Base-by-base conservation (phyloP, 1,139 yeast genomes). In the Pneumocystis oryctolagi region DNA sequence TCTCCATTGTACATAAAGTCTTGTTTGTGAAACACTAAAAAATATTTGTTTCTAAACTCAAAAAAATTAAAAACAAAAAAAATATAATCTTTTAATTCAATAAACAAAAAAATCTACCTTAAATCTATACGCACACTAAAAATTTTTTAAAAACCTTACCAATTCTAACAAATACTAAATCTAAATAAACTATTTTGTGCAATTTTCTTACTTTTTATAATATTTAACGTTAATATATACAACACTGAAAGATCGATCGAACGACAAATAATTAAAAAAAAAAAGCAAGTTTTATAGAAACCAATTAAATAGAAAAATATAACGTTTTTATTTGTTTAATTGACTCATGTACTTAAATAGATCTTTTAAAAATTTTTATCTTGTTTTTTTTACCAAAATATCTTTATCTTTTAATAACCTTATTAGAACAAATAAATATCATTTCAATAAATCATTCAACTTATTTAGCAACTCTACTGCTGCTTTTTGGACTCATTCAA, bases 401-500 rank as follows among this genome's bases (percentile, higher is more conserved):
- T n/a, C n/a, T n/a, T n/a, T n/a, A n/a, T n/a, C n/a, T 30, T 18
- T 34, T 25, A 39, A 12, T 14, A 55, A 25, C 55, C 14, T 18
- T 30, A 32, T 12, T 30, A 8, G 14, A 16, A 34, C 37, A 53
- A 56, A 42, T 58, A 16, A 58, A 34, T 58, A 28, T 12, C 1
- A 3, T 9, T 16, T 31, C 14, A 30, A 34, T 34, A 6, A 14
- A 8, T 14, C 9, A 34, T 34, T 34, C 12, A 2, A 34, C 12
- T 14, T 34, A 34, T 34, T 34, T 34, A 34, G 12, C 2, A 3
- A 3, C 14, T 6, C 9, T 37, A 37, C 18, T 14, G 18, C 2
- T 14, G 5, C 5, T 62, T 32, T 40, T 63, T 66, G 34, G 56
- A 61, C 12, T 62, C 62, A 28, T 63, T 58, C 8, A 16, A 60